These are phyloP conservation scores for Neoscytalidium dimidiatum DNA, from an alignment of 2,329 filamentous ascomycete species.

Conservation along the genomic window DNA sequence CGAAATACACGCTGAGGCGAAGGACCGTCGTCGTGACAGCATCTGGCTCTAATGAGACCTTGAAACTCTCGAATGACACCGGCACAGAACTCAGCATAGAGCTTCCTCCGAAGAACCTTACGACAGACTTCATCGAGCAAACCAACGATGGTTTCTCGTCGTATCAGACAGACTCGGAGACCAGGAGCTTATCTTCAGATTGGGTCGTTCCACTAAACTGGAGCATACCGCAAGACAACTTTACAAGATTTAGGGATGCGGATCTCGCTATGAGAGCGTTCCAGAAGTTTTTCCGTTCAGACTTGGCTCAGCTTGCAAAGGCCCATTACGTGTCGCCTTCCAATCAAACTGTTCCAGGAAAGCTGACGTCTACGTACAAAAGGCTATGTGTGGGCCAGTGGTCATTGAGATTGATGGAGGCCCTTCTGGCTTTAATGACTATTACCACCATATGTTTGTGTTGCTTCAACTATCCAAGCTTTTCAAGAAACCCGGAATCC, in stretches of 20 bases:
- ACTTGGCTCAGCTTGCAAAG: not conserved
- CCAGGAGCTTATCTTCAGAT: not conserved
- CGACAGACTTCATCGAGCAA: not conserved
- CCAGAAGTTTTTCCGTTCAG: not conserved
- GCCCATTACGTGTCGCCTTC: not conserved
- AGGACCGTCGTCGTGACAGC: not conserved
- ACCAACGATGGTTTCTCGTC: not conserved
- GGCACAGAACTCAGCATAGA: not conserved
- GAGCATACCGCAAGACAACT: not conserved
- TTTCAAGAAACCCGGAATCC: not conserved
- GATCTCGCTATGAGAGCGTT: not conserved
- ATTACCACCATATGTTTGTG: not conserved
- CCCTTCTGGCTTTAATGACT: not conserved
- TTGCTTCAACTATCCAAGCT: not conserved
- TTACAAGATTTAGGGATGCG: not conserved
- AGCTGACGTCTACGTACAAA: not conserved
- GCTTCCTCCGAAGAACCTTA: not conserved
- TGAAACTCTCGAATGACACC: not conserved
- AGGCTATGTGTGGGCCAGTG: not conserved
- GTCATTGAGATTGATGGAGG: not conserved
- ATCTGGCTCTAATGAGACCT: not conserved
- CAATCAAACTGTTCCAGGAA: not conserved
- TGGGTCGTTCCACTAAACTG: not conserved
- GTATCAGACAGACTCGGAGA: not conserved
- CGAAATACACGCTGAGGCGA: not conserved